Percentiles rank a stretch among this genome's conserved stretches.
These are phyloP conservation scores for Neofusicoccum cordaticola DNA, from an alignment of 2,329 filamentous ascomycete species.

Conservation along the genomic window DNA sequence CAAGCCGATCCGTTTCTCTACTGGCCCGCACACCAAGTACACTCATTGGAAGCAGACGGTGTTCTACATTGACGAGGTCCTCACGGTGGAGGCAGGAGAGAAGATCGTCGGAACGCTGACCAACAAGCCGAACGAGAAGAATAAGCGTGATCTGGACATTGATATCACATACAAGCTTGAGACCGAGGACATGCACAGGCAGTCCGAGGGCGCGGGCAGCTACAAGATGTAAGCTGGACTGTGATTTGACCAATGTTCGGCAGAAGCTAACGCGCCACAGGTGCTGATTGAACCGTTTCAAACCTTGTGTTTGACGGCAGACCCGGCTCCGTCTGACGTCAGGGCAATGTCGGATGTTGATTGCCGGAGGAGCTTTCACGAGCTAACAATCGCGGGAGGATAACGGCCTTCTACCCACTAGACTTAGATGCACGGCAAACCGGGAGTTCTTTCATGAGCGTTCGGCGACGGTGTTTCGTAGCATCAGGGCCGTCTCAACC, in stretches of 20 bases:
- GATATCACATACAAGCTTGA: slow-evolving; percentile 78
- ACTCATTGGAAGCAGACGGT: slow-evolving; percentile 99
- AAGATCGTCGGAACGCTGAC: slow-evolving; percentile 68
- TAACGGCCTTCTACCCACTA: slow-evolving; percentile 1
- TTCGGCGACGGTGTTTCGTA: slow-evolving; percentile 16
- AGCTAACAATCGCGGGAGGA: slow-evolving; percentile 2
- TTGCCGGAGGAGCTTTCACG: slow-evolving; percentile 1
- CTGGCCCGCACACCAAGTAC: slow-evolving; percentile 96
- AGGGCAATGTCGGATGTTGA: background rate
- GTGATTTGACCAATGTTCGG: background rate
- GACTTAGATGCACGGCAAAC: slow-evolving; percentile 17
- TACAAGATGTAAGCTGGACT: slow-evolving; percentile 64
- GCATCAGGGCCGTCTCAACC: slow-evolving; percentile 10
- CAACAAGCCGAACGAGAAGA: slow-evolving; percentile 89
- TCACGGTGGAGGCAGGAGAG: slow-evolving; percentile 89
- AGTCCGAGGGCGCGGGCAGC: slow-evolving; percentile 65
- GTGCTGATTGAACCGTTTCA: slow-evolving; percentile 6
- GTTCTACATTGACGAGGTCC: slow-evolving; percentile 90
- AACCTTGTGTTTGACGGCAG: slow-evolving; percentile 5
- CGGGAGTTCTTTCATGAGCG: slow-evolving; percentile 14
- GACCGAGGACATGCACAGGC: slow-evolving; percentile 69
- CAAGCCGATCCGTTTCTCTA: slow-evolving; percentile 95
- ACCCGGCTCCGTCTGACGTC: slow-evolving; percentile 1
- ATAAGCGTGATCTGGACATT: slow-evolving; percentile 93
- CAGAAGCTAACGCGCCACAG: background rate